A percentile compares a stretch with the other conserved stretches of the same genome.
These are phyloP conservation scores for Zasmidium citrigriseum DNA, from an alignment of 2,329 filamentous ascomycete species.

Conservation along the genomic window DNA sequence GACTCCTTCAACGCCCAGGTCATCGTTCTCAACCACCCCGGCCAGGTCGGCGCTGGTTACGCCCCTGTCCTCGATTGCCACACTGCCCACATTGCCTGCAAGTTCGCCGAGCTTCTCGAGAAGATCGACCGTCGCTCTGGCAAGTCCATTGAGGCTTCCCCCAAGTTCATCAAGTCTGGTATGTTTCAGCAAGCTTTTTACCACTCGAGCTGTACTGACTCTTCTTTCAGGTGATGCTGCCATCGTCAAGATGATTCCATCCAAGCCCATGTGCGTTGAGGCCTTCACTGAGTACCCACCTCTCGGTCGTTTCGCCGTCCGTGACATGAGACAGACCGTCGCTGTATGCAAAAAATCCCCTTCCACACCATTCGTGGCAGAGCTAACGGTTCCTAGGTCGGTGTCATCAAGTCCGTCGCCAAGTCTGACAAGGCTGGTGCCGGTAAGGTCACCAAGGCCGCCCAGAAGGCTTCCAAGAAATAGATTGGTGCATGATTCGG, in stretches of 20 bases:
- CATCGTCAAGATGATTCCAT: slow-evolving; percentile 99
- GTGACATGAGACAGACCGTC: slow-evolving; percentile 89
- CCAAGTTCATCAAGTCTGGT: slow-evolving; percentile 99
- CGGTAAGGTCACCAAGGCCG: slow-evolving; percentile 54
- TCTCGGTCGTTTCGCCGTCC: slow-evolving; percentile 99
- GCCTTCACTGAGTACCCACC: slow-evolving; percentile 99
- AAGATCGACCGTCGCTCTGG: slow-evolving; percentile 99
- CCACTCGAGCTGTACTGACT: not conserved
- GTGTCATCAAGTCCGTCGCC: slow-evolving; percentile 38
- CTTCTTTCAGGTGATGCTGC: slow-evolving; percentile 71
- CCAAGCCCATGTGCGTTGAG: slow-evolving; percentile 99
- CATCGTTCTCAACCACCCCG: slow-evolving; percentile 99
- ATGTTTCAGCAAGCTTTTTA: not conserved
- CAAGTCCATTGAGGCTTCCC: slow-evolving; percentile 86
- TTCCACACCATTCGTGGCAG: too few relatives aligned
- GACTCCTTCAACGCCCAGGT: slow-evolving; percentile 99
- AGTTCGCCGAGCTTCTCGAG: slow-evolving; percentile 98
- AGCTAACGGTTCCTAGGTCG: slow-evolving; percentile 4
- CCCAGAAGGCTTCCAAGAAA: slow-evolving; percentile 41
- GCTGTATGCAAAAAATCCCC: slow-evolving; percentile 56
- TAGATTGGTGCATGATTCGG: slow-evolving; percentile 28
- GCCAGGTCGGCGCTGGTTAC: slow-evolving; percentile 98
- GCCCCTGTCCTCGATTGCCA: slow-evolving; percentile 99
- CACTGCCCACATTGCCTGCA: slow-evolving; percentile 99
- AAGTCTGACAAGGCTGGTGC: slow-evolving; percentile 49